Conservation (phyloP, 2,329 filamentous ascomycete species). For the Trichoderma koningiopsis region DNA sequence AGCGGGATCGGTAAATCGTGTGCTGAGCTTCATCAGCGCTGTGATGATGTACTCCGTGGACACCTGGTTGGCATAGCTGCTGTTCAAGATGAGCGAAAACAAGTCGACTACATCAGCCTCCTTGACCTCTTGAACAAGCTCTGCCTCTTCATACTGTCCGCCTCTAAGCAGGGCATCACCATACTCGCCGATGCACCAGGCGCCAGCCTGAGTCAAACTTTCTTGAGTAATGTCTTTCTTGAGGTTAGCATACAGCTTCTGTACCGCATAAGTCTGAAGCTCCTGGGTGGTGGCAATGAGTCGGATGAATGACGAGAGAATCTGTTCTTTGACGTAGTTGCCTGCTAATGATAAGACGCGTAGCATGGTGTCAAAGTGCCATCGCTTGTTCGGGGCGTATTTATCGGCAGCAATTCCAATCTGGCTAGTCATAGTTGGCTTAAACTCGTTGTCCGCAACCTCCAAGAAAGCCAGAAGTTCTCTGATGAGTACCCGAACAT, state of each 20-base stretch:
- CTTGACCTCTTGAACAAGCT: conserved; percentile 76
- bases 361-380: conserved; percentile 98
- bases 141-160: conserved; percentile 91
- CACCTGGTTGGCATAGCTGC: conserved; percentile 88
- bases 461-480: conserved; percentile 95
- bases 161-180: conserved; percentile 86
- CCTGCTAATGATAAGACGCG: conserved; percentile 90
- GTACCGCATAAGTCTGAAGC: conserved; percentile 92
- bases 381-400: conserved; percentile 94
- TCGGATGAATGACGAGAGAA: conserved; percentile 93
- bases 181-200: conserved; percentile 98
- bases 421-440: conserved; percentile 96
- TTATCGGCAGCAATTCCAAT: conserved; percentile 96
- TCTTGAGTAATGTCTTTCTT: conserved; percentile 98
- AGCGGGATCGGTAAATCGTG: conserved; percentile 77
- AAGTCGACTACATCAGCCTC: conserved; percentile 90
- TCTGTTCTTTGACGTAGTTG: conserved; percentile 97
- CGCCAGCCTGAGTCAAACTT: conserved; percentile 85
- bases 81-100: conserved; percentile 90
- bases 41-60: conserved; percentile 96
- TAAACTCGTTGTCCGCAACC: conserved; percentile 97
- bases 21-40: conserved; percentile 91
- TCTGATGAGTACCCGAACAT: conserved; percentile 89
- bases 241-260: conserved; percentile 87
- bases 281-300: conserved; percentile 94